A percentile compares a stretch with the other conserved stretches of the same genome.
Conservation (phyloP, 2,329 filamentous ascomycete genomes). For the Trichophyton benhamiae region DNA sequence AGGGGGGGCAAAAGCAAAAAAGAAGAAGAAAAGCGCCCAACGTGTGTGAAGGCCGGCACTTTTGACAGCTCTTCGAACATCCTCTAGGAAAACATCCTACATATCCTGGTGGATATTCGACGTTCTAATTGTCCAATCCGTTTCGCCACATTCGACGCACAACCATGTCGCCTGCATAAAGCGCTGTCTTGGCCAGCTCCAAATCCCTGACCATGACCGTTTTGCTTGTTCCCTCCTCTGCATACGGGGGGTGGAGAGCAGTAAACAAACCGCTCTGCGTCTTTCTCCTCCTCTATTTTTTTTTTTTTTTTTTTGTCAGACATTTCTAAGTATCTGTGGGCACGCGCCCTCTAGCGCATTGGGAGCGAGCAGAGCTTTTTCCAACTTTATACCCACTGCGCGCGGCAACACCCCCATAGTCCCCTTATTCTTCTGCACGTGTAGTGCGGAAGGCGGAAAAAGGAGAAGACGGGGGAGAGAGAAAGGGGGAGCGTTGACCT, state of each 20-base stretch:
- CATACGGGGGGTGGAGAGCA: not conserved
- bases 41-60: not conserved
- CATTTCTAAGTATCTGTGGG: not conserved
- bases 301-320: not conserved
- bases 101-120: not conserved
- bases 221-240: not conserved
- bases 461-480: too few species aligned
- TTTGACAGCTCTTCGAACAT: constrained; percentile 4
- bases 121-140: not conserved
- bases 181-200: not conserved
- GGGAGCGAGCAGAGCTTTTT: not conserved
- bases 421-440: not conserved
- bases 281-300: not conserved
- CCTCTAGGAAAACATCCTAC: constrained; percentile 2
- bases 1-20: not conserved
- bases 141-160: not conserved
- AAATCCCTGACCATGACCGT: not conserved
- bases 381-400: not conserved
- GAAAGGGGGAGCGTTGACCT: not conserved
- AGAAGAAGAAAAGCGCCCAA: not conserved
- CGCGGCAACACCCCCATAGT: not conserved
- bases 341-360: constrained; percentile 3
- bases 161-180: not conserved
- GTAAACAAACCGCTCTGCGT: not conserved
- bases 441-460: not conserved